phyloP scores from a whole-genome alignment of 805 yeast genomes.

The Kuraishia piskuri region DNA sequence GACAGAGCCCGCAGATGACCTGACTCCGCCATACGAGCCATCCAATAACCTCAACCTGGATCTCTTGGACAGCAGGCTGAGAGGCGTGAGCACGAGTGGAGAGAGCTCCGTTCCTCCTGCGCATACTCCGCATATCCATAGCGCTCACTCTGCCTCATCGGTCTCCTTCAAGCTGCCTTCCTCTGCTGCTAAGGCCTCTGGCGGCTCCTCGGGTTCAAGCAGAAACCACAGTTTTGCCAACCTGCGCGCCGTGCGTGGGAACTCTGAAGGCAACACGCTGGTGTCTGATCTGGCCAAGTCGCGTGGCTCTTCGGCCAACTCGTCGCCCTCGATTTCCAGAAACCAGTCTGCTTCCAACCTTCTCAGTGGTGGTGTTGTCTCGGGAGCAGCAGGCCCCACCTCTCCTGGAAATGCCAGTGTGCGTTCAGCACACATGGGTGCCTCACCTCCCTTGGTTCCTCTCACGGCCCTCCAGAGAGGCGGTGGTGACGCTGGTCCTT shows the following conservation, averaged over 20 bases:
- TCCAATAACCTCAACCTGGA: slow-evolving; percentile 27
- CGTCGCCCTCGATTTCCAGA: slow-evolving; percentile 34
- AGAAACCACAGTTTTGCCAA: slow-evolving; percentile 5
- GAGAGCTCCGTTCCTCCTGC: neutral
- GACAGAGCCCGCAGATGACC: slow-evolving; percentile 36
- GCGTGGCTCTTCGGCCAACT: slow-evolving; percentile 20
- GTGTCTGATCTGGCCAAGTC: slow-evolving; percentile 19
- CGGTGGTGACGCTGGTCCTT: neutral
- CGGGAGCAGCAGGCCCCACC: neutral
- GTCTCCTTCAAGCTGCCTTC: neutral
- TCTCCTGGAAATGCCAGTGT: neutral
- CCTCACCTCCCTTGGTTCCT: neutral
- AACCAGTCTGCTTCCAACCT: slow-evolving; percentile 26
- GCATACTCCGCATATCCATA: neutral
- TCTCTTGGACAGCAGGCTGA: slow-evolving; percentile 21
- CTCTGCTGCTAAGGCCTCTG: neutral
- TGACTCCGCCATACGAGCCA: slow-evolving; percentile 69
- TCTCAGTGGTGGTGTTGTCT: neutral
- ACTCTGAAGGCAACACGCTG: slow-evolving; percentile 9
- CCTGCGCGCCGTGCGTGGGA: slow-evolving; percentile 8
- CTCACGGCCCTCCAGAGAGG: neutral
- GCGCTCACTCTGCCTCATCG: neutral
- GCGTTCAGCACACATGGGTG: neutral
- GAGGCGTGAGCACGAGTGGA: slow-evolving; percentile 9
- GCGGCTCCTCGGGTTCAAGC: neutral